phyloP scores from a whole-genome alignment of 306 rosid species.

The Prosopis cineraria region DNA sequence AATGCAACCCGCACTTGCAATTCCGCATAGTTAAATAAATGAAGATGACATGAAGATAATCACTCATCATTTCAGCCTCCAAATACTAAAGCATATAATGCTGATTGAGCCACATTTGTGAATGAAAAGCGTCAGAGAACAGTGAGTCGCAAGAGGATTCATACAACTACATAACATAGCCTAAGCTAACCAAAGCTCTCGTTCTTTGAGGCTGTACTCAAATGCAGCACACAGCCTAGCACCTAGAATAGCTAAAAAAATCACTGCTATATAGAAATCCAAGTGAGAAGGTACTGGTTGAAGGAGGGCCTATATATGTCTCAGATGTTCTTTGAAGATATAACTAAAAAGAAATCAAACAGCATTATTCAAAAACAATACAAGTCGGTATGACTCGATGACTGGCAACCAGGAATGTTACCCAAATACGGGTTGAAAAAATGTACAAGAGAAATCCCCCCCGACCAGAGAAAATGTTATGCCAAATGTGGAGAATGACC shows the following conservation, averaged over 20 bases:
- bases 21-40: background rate
- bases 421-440: conserved; percentile 58
- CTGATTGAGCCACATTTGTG: background rate
- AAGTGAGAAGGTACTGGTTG: background rate
- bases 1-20: background rate
- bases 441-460: conserved; percentile 66
- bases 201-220: conserved; percentile 25
- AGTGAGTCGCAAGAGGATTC: background rate
- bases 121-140: background rate
- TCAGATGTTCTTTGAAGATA: conserved; percentile 32
- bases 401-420: conserved; percentile 58
- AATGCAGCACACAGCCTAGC: conserved; percentile 34
- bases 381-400: conserved; percentile 67
- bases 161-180: background rate
- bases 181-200: conserved; percentile 6
- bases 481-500: conserved; percentile 43
- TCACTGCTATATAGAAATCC: background rate
- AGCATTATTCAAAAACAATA: conserved; percentile 70
- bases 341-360: conserved; percentile 65
- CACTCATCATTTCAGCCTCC: background rate
- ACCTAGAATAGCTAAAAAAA: background rate
- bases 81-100: background rate
- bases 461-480: conserved; percentile 45
- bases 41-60: background rate
- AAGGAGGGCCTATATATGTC: background rate